phyloP scores from a whole-genome alignment of 345 rosid species.

The Hibiscus trionum region DNA sequence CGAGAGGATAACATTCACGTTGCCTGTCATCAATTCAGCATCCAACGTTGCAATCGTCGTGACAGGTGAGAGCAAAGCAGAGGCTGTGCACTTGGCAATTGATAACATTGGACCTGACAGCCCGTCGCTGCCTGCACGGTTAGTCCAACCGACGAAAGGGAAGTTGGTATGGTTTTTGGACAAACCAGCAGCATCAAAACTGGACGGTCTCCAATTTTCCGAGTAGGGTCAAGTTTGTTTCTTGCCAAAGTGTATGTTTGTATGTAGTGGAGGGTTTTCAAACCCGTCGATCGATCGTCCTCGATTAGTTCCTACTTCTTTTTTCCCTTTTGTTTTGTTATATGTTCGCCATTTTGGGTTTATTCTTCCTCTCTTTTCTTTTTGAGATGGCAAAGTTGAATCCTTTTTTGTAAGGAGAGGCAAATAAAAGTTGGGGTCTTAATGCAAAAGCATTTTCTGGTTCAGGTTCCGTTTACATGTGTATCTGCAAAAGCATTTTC shows the following conservation, averaged over 20 bases:
- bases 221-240: constrained; percentile 24
- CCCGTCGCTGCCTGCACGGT: constrained; percentile 51
- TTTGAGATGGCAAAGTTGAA: constrained; percentile 23
- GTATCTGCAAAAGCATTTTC: background rate
- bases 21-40: constrained; percentile 87
- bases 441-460: background rate
- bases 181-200: constrained; percentile 66
- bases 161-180: constrained; percentile 84
- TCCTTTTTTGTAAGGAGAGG: constrained; percentile 26
- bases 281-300: constrained; percentile 12
- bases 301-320: constrained; percentile 9
- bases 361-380: constrained; percentile 11
- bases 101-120: constrained; percentile 34
- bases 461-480: no score
- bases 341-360: constrained; percentile 14
- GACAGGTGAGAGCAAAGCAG: constrained; percentile 72
- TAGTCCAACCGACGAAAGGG: constrained; percentile 60
- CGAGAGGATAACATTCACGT: constrained; percentile 86
- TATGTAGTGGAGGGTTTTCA: constrained; percentile 24
- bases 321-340: constrained; percentile 11
- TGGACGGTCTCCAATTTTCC: constrained; percentile 31
- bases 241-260: constrained; percentile 22
- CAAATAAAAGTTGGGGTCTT: constrained; percentile 24
- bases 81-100: constrained; percentile 54
- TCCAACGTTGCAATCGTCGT: constrained; percentile 72